phyloP scores from a whole-genome alignment of 179 eudicot species.

The Gypsophila paniculata region DNA sequence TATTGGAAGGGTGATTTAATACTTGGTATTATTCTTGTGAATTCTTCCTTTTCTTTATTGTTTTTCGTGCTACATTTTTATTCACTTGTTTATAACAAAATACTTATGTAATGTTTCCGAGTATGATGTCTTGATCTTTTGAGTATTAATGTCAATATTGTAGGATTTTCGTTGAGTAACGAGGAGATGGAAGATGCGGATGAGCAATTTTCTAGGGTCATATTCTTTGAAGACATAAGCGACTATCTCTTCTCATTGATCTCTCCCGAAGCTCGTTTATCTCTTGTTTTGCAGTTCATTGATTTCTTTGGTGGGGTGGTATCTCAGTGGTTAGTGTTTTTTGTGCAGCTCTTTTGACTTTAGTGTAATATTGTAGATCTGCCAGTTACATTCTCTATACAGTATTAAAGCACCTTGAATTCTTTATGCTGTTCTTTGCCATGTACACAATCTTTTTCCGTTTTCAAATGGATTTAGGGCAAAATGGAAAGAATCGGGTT shows the following conservation, averaged over 20 bases:
- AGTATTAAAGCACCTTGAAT: too few relatives aligned
- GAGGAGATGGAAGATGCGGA: slow-evolving; percentile 55
- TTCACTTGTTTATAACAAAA: slow-evolving; percentile 15
- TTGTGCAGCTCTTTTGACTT: slow-evolving; percentile 6
- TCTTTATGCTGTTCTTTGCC: too few relatives aligned
- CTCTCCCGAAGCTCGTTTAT: slow-evolving; percentile 69
- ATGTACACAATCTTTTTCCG: too few relatives aligned
- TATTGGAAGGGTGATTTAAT: too few relatives aligned
- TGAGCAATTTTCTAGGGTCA: slow-evolving; percentile 66
- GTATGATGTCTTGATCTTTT: neutral
- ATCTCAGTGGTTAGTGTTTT: slow-evolving; percentile 61
- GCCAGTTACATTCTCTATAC: too few relatives aligned
- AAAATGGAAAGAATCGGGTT: slow-evolving; percentile 3
- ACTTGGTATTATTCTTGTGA: too few relatives aligned
- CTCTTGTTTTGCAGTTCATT: slow-evolving; percentile 68
- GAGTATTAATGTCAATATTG: slow-evolving; percentile 21
- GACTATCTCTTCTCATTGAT: slow-evolving; percentile 75
- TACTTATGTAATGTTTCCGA: neutral
- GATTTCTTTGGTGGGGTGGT: slow-evolving; percentile 84
- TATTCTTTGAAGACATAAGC: slow-evolving; percentile 74
- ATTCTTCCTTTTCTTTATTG: neutral
- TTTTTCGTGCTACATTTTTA: slow-evolving; percentile 8
- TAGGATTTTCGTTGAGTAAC: slow-evolving; percentile 33
- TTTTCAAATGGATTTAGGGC: neutral
- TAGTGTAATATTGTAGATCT: neutral